Conservation (phyloP, 768 basidiomycete species). For the Kwoniella bestiolae region DNA sequence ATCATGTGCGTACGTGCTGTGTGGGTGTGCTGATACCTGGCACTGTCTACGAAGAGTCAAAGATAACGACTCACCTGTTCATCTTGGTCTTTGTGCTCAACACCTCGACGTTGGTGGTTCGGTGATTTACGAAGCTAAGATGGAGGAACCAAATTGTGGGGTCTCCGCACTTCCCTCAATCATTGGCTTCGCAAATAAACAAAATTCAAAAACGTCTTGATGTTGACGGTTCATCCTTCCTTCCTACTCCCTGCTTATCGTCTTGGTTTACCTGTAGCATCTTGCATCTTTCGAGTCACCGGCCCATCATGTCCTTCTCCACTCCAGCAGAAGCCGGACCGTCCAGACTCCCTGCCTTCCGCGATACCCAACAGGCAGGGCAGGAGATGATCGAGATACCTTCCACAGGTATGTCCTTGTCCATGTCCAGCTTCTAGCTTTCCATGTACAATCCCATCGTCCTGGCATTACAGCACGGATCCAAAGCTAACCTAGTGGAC, state of each 20-base stretch:
- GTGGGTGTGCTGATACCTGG: too few species aligned
- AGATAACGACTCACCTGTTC: too few species aligned
- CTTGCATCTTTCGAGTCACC: background rate
- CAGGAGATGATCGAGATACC: constrained; percentile 35
- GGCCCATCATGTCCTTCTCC: background rate
- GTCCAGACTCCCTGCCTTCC: background rate
- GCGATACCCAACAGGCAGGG: background rate
- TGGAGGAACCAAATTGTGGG: constrained; percentile 3
- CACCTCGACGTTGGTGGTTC: too few species aligned
- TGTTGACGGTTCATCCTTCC: background rate
- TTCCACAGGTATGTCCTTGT: constrained; percentile 28
- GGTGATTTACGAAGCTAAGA: too few species aligned
- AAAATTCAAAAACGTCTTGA: background rate
- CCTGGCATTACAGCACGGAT: too few species aligned
- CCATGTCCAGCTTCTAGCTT: background rate
- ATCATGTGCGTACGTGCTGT: background rate
- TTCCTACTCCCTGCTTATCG: too few species aligned
- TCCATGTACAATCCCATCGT: too few species aligned
- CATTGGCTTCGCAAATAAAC: background rate
- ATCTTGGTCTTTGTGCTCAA: too few species aligned
- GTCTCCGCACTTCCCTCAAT: background rate
- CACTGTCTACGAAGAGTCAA: too few species aligned
- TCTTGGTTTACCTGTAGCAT: too few species aligned
- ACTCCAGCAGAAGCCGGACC: constrained; percentile 6
- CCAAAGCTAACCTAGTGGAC: background rate